These are phyloP conservation scores for Cornus florida DNA, from an alignment of 148 eudicot species.

Conservation along the genomic window DNA sequence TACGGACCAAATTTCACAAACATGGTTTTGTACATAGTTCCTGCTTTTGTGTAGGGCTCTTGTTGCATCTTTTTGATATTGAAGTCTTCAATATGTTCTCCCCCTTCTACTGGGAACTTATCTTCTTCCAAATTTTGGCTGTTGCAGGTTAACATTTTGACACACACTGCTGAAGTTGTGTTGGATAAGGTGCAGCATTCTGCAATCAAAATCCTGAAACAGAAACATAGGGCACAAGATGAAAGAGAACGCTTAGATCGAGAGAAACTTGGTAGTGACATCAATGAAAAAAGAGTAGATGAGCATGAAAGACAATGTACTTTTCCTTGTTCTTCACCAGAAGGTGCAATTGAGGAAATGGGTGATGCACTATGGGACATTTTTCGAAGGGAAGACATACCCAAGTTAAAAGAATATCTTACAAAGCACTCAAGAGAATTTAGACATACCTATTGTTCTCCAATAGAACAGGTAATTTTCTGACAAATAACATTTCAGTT, in stretches of 20 bases:
- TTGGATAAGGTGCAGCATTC: conserved; percentile 43
- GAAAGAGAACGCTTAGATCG: conserved; percentile 35
- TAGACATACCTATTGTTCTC: conserved; percentile 65
- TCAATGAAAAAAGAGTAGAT: neutral
- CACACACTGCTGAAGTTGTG: conserved; percentile 60
- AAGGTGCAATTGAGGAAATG: conserved; percentile 12
- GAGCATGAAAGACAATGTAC: neutral
- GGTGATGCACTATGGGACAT: conserved; percentile 95
- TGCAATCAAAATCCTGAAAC: conserved; percentile 55
- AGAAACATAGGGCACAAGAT: conserved; percentile 74
- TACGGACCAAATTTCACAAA: too few relatives aligned
- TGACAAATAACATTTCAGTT: conserved; percentile 1
- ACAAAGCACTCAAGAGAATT: conserved; percentile 48
- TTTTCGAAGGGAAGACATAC: conserved; percentile 82
- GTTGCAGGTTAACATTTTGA: conserved; percentile 84
- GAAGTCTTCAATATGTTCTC: neutral
- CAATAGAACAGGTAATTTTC: conserved; percentile 67
- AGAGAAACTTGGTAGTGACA: neutral
- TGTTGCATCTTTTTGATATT: neutral
- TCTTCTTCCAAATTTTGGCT: conserved; percentile 7
- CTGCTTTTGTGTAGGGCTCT: neutral
- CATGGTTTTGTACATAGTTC: too few relatives aligned
- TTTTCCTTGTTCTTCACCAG: conserved; percentile 1
- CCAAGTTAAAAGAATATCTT: conserved; percentile 45
- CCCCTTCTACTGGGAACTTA: neutral